A percentile compares a stretch with the other conserved stretches of the same genome.
phyloP scores from a whole-genome alignment of 768 basidiomycete species.

The Termitomyces bulborhizus region DNA sequence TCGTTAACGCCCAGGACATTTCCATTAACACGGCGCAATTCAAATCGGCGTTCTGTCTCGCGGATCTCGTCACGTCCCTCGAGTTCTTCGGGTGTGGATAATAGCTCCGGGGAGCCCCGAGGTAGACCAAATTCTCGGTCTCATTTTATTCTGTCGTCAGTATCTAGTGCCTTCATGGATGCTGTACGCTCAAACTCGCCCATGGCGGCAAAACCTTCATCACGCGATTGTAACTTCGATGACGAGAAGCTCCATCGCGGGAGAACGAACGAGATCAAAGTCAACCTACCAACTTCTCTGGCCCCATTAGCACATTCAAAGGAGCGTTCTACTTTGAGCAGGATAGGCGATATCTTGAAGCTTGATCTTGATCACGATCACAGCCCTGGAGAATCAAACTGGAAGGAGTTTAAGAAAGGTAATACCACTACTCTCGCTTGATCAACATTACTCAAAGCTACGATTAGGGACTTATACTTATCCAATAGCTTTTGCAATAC shows the following conservation, averaged over 20 bases:
- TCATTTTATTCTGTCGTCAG: constrained; percentile 47
- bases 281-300: constrained; percentile 5
- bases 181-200: constrained; percentile 47
- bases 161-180: constrained; percentile 43
- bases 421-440: constrained; percentile 10
- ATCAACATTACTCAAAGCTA: neutral
- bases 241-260: constrained; percentile 23
- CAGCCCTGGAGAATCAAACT: constrained; percentile 43
- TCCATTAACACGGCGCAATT: constrained; percentile 1
- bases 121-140: constrained; percentile 28
- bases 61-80: constrained; percentile 10
- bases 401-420: constrained; percentile 91
- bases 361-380: constrained; percentile 35
- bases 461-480: constrained; percentile 83
- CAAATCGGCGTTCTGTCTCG: constrained; percentile 5
- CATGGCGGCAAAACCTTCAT: constrained; percentile 8
- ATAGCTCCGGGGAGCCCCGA: constrained; percentile 8
- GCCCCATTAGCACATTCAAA: constrained; percentile 15
- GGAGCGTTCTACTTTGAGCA: constrained; percentile 29
- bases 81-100: constrained; percentile 2
- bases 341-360: constrained; percentile 34
- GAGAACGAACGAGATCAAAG: constrained; percentile 26
- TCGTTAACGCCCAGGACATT: constrained; percentile 9
- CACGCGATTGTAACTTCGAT: constrained; percentile 14
- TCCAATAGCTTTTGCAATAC: constrained; percentile 88